Percentiles rank a stretch among this genome's conserved stretches.
Evolutionary conservation across 768 basidiomycete species (phyloP).

Genomic region (Lentinula aciculospora): DNA sequence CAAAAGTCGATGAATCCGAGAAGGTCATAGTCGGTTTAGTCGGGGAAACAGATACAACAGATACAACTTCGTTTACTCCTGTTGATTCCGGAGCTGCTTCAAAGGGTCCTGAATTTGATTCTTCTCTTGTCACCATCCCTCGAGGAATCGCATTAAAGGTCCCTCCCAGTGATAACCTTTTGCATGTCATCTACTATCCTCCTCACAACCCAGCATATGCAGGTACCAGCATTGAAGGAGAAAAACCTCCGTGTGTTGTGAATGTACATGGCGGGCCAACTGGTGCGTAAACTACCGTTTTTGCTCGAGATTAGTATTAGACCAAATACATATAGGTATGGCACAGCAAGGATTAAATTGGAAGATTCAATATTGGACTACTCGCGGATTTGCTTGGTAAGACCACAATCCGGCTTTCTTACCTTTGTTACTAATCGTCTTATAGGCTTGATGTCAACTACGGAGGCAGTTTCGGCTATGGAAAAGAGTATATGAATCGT

Average conservation of each 20-base stretch:
- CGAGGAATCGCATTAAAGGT: slow-evolving; percentile 19
- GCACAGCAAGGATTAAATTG: slow-evolving; percentile 43
- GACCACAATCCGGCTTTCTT: neutral
- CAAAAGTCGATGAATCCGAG: slow-evolving; percentile 36
- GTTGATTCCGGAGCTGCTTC: neutral
- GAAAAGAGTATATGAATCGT: slow-evolving; percentile 58
- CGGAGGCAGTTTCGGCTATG: slow-evolving; percentile 71
- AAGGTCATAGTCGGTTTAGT: slow-evolving; percentile 19
- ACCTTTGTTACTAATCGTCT: too few relatives aligned
- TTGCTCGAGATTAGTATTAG: too few relatives aligned
- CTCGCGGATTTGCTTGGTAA: slow-evolving; percentile 70
- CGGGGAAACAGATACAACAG: slow-evolving; percentile 6
- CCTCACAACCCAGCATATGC: slow-evolving; percentile 60
- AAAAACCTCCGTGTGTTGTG: slow-evolving; percentile 66
- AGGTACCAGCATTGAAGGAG: slow-evolving; percentile 36
- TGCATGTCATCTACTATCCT: slow-evolving; percentile 63
- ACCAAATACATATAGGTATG: slow-evolving; percentile 14
- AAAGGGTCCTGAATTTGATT: slow-evolving; percentile 1
- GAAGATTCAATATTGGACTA: slow-evolving; percentile 62
- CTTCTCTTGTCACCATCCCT: slow-evolving; percentile 18
- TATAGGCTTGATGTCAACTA: slow-evolving; percentile 71
- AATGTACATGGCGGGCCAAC: slow-evolving; percentile 74
- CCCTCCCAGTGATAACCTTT: slow-evolving; percentile 23
- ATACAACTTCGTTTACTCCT: slow-evolving; percentile 7
- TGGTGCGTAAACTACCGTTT: neutral